Percentiles rank a stretch among this genome's conserved stretches.
These are phyloP conservation scores for Nothophoma quercina DNA, from an alignment of 2,329 filamentous ascomycete genomes.

Conservation along the genomic window DNA sequence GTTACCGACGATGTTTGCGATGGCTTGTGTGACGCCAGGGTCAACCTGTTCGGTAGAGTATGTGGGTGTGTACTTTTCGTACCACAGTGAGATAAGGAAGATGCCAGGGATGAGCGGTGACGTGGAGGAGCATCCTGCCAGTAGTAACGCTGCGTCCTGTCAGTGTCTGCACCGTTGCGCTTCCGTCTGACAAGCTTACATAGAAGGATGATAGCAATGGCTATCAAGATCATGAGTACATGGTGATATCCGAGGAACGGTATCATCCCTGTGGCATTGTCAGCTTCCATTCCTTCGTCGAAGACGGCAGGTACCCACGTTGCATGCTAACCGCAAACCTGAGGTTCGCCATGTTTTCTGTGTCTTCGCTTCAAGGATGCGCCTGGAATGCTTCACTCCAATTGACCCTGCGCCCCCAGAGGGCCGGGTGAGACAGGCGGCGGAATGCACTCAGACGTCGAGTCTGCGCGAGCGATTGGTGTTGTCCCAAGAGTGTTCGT, in stretches of 20 bases:
- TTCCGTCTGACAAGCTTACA: conserved; percentile 69
- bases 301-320: conserved; percentile 43
- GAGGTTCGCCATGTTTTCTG: conserved; percentile 56
- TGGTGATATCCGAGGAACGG: conserved; percentile 75
- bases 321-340: conserved; percentile 61
- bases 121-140: conserved; percentile 96
- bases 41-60: conserved; percentile 90
- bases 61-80: conserved; percentile 81
- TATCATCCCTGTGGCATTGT: conserved; percentile 59
- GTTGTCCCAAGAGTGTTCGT: conserved; percentile 29
- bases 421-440: conserved; percentile 47
- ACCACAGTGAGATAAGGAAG: conserved; percentile 98
- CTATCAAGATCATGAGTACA: conserved; percentile 97
- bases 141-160: conserved; percentile 73
- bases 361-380: conserved; percentile 33
- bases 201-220: conserved; percentile 89
- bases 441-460: conserved; percentile 43
- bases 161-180: conserved; percentile 28
- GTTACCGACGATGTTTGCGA: conserved; percentile 86
- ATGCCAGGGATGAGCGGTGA: conserved; percentile 94
- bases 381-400: conserved; percentile 30
- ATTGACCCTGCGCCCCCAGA: conserved; percentile 51
- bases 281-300: conserved; percentile 29
- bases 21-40: conserved; percentile 83
- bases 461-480: conserved; percentile 31